A percentile compares a stretch with the other conserved stretches of the same genome.
phyloP scores from a whole-genome alignment of 371 early-diverging fungal genomes.

The Catenaria anguillulae region DNA sequence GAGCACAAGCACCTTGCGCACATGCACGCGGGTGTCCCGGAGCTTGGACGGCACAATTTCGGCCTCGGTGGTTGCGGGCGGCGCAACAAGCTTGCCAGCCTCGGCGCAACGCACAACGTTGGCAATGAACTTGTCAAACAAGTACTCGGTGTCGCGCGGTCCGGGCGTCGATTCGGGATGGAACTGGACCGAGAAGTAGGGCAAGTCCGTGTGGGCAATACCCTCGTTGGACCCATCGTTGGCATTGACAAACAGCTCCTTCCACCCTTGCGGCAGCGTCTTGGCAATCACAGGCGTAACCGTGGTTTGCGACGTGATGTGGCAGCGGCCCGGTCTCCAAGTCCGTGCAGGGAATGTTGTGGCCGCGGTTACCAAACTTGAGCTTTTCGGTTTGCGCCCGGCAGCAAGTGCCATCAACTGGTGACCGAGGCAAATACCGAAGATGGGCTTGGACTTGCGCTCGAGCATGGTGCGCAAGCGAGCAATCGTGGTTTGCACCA shows the following conservation, averaged over 20 bases:
- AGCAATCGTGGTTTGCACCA: conserved; percentile 53
- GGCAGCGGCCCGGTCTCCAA: conserved; percentile 85
- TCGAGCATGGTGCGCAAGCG: conserved; percentile 47
- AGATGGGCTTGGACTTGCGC: conserved; percentile 69
- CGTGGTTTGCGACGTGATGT: conserved; percentile 91
- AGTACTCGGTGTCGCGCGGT: conserved; percentile 87
- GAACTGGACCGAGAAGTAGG: conserved; percentile 94
- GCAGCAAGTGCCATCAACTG: conserved; percentile 85
- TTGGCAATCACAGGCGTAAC: conserved; percentile 84
- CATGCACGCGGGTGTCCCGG: not conserved
- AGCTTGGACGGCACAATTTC: not conserved
- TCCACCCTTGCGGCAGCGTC: conserved; percentile 57
- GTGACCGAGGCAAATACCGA: conserved; percentile 96
- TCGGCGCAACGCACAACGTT: conserved; percentile 53
- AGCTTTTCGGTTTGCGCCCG: conserved; percentile 87
- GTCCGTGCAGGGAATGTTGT: conserved; percentile 95
- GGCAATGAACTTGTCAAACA: conserved; percentile 83
- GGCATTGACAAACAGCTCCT: conserved; percentile 89
- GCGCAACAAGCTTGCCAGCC: conserved; percentile 51
- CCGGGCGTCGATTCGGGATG: conserved; percentile 97
- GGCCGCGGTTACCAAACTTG: conserved; percentile 96
- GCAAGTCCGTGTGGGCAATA: conserved; percentile 69
- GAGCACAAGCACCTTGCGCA: conserved; percentile 53
- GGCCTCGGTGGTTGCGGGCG: conserved; percentile 43
- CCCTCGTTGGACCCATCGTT: conserved; percentile 97